Conservation (phyloP, 208 protist genomes). For the Acanthamoeba lenticulata region DNA sequence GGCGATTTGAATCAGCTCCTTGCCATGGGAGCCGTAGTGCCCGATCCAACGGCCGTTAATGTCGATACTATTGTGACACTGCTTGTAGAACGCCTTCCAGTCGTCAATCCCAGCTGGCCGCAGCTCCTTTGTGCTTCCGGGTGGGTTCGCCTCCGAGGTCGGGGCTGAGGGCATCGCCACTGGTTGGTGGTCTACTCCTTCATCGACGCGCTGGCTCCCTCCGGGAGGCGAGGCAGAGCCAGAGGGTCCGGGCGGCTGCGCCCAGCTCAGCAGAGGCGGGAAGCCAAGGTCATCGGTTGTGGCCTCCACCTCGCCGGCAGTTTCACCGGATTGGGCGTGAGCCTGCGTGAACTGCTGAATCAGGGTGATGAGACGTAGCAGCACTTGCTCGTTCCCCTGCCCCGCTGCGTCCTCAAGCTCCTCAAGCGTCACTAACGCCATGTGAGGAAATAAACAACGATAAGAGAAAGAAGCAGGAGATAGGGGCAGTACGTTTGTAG, state of each 20-base stretch:
- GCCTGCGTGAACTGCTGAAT: not conserved
- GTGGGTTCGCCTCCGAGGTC: not conserved
- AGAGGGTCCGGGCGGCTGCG: no score
- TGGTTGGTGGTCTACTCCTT: not conserved
- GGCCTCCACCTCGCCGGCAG: not conserved
- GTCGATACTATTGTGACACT: not conserved
- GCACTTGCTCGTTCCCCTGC: not conserved
- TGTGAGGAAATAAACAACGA: not conserved
- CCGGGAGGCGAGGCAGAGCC: no score
- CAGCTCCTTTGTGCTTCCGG: not conserved
- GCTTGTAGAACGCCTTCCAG: conserved; percentile 49
- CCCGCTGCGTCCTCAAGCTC: not conserved
- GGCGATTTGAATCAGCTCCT: conserved; percentile 18
- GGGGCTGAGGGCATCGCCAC: no score
- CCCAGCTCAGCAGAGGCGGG: not conserved
- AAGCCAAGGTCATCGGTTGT: not conserved
- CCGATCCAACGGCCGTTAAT: conserved; percentile 1
- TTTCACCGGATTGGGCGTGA: not conserved
- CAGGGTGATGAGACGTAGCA: not conserved
- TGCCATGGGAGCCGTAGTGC: conserved; percentile 27
- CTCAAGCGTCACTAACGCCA: not conserved
- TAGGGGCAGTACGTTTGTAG: not conserved
- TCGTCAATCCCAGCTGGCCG: not conserved
- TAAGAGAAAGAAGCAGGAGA: not conserved
- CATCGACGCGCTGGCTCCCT: not conserved